A percentile compares a stretch with the other conserved stretches of the same genome.
phyloP scores from a whole-genome alignment of 2,329 filamentous ascomycete species.

The Alternaria sp. region DNA sequence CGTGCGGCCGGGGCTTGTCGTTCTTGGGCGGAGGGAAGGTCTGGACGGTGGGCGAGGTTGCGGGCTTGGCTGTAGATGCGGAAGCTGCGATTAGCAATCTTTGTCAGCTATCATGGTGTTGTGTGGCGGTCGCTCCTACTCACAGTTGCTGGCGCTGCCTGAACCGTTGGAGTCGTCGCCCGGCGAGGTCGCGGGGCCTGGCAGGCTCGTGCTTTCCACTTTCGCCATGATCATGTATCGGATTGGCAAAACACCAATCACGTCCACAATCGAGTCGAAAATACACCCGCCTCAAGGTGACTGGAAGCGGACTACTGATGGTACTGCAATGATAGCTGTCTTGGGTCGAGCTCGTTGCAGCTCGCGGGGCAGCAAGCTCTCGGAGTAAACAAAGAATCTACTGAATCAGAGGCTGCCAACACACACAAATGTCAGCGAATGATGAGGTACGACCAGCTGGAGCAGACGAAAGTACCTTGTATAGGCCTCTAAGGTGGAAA shows the following conservation, averaged over 20 bases:
- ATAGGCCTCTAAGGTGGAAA: conserved; percentile 4
- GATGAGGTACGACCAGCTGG: background rate
- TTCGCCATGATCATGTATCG: conserved; percentile 32
- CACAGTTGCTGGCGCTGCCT: conserved; percentile 42
- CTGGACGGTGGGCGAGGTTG: conserved; percentile 28
- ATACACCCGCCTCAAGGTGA: background rate
- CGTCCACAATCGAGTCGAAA: conserved; percentile 11
- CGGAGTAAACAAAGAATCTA: conserved; percentile 30
- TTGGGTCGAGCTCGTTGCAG: conserved; percentile 17
- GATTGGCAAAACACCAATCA: conserved; percentile 16
- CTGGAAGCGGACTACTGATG: conserved; percentile 2
- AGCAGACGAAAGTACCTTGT: conserved; percentile 24
- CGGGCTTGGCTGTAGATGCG: conserved; percentile 40
- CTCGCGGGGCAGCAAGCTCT: conserved; percentile 23
- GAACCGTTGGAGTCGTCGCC: conserved; percentile 38
- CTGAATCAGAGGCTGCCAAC: conserved; percentile 23
- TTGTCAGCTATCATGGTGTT: conserved; percentile 23
- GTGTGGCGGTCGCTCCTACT: conserved; percentile 16
- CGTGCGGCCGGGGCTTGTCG: conserved; percentile 94
- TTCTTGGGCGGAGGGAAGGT: conserved; percentile 85
- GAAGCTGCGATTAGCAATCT: conserved; percentile 31
- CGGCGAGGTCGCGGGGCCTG: conserved; percentile 34
- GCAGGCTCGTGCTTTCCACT: conserved; percentile 32
- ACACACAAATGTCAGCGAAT: conserved; percentile 32
- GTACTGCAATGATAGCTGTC: conserved; percentile 8